These are phyloP conservation scores for Eutreptiella sp. DNA, from an alignment of 208 protist genomes.

Conservation along the genomic window DNA sequence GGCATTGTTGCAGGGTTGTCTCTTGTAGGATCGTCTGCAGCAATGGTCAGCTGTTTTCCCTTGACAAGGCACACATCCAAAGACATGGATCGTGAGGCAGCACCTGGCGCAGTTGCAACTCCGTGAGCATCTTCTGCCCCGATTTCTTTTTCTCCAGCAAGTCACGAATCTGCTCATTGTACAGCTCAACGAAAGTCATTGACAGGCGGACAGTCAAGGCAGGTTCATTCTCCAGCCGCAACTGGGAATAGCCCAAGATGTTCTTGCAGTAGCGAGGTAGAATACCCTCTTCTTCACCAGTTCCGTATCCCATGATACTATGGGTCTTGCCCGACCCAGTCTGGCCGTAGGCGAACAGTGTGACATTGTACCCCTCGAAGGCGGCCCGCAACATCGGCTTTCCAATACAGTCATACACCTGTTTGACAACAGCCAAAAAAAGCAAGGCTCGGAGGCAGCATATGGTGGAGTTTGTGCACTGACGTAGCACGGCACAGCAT, in stretches of 20 bases:
- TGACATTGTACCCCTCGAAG: conserved; percentile 17
- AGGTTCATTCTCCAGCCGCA: conserved; percentile 10
- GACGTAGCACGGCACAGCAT: too few relatives aligned
- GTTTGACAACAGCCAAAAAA: too few relatives aligned
- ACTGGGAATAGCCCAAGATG: neutral
- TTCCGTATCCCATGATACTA: too few relatives aligned
- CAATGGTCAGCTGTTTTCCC: too few relatives aligned
- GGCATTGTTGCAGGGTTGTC: too few relatives aligned
- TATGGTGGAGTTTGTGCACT: too few relatives aligned
- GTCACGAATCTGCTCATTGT: conserved; percentile 27
- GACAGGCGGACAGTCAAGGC: neutral
- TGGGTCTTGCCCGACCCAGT: conserved; percentile 22
- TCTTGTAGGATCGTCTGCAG: too few relatives aligned
- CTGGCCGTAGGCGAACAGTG: conserved; percentile 22
- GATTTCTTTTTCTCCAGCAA: conserved; percentile 8
- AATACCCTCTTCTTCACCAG: too few relatives aligned
- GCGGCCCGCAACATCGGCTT: conserved; percentile 3
- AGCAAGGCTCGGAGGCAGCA: too few relatives aligned
- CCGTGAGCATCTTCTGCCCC: neutral
- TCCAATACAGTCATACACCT: conserved; percentile 12
- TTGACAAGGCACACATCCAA: too few relatives aligned
- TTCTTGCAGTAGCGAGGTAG: neutral
- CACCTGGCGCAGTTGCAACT: too few relatives aligned
- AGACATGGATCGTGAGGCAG: too few relatives aligned
- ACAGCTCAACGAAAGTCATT: conserved; percentile 27